Conservation (phyloP, 768 basidiomycete species). For the Steccherinum ochraceum region DNA sequence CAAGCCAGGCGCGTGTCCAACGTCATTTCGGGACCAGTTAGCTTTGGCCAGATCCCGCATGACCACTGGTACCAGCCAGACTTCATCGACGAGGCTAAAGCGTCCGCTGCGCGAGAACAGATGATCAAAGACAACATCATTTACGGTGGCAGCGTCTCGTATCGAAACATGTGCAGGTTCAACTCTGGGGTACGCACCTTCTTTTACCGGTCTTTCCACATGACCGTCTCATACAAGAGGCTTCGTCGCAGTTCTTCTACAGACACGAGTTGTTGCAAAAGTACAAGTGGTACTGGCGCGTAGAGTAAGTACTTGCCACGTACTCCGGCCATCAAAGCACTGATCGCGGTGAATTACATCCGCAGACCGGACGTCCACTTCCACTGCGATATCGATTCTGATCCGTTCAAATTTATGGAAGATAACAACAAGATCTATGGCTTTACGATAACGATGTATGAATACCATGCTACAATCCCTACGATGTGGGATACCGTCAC, state of each 20-base stretch:
- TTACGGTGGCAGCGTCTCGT: conserved; percentile 48
- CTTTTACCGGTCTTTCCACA: background rate
- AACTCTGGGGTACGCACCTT: conserved; percentile 51
- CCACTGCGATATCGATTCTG: conserved; percentile 61
- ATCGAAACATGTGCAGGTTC: conserved; percentile 76
- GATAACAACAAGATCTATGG: conserved; percentile 64
- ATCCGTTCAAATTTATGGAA: conserved; percentile 71
- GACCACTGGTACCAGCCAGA: conserved; percentile 68
- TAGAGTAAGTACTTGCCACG: conserved; percentile 38
- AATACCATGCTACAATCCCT: conserved; percentile 57
- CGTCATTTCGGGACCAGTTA: conserved; percentile 28
- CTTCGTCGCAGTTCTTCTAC: conserved; percentile 49
- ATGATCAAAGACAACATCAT: conserved; percentile 44
- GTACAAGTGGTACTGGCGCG: conserved; percentile 77
- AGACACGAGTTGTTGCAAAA: conserved; percentile 56
- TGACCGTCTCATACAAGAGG: too few species aligned
- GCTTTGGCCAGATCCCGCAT: conserved; percentile 51
- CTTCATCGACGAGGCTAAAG: conserved; percentile 66
- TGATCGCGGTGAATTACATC: too few species aligned
- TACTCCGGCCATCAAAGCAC: background rate
- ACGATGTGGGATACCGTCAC: conserved; percentile 57
- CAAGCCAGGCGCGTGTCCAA: conserved; percentile 32
- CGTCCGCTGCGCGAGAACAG: conserved; percentile 41
- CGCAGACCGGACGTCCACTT: conserved; percentile 65
- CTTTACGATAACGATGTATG: conserved; percentile 61